phyloP scores from a whole-genome alignment of 305 asterid species.

The Caryopteris hybrid region DNA sequence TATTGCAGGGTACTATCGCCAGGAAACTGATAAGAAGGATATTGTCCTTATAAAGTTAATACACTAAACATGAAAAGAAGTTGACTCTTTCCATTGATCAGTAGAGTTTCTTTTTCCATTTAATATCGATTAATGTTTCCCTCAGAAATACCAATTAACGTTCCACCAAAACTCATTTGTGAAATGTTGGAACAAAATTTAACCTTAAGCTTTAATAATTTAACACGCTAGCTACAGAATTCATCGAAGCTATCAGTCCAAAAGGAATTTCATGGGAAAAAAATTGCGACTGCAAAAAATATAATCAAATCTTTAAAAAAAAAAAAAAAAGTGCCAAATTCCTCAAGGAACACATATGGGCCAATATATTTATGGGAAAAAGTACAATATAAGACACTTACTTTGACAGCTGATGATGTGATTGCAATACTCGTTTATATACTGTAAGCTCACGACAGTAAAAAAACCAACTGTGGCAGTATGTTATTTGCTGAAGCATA shows the following conservation, averaged over 20 bases:
- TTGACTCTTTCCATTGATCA: too few relatives aligned
- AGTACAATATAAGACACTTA: background rate
- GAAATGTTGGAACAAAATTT: background rate
- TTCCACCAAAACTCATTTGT: background rate
- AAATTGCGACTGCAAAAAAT: too few relatives aligned
- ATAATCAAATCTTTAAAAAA: too few relatives aligned
- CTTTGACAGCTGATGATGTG: background rate
- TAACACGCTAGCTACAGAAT: background rate
- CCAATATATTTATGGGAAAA: too few relatives aligned
- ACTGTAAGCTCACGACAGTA: background rate
- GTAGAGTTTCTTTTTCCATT: too few relatives aligned
- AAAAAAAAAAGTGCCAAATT: background rate
- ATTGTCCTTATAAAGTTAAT: background rate
- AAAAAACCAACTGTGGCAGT: background rate
- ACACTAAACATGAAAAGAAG: background rate
- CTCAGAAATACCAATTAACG: too few relatives aligned
- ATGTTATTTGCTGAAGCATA: slow-evolving; percentile 14
- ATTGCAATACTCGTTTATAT: background rate
- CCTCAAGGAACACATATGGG: background rate
- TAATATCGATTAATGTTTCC: too few relatives aligned
- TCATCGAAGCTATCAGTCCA: background rate
- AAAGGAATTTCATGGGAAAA: background rate
- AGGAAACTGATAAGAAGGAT: background rate
- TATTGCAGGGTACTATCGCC: too few relatives aligned
- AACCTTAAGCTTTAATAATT: background rate